Base-by-base conservation (phyloP, 2,329 filamentous ascomycete genomes). In the Epichloe scottii region DNA sequence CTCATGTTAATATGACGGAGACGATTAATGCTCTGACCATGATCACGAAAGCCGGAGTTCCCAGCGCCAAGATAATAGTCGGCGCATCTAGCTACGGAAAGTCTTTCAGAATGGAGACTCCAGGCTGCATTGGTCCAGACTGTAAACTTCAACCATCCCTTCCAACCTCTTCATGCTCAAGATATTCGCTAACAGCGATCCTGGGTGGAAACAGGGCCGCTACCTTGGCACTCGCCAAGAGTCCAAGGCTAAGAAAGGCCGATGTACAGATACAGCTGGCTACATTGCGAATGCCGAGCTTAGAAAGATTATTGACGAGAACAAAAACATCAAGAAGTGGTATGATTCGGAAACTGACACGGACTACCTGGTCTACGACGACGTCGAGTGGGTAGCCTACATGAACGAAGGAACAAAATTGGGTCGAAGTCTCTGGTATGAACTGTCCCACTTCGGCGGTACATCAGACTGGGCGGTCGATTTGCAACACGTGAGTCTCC, bases 1-100 rank as follows among this genome's bases (percentile, higher is more conserved):
- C 59, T 3, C 66, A 69, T 15, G 51, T 70, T 46, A 70, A 71
- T 49, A 35, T 59, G 10, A 70, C 60, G 1, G 67, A 71, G 49
- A 68, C 65, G 0, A 47, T 51, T 0, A 55, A 56, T 14, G 53
- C 68, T 0, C 51, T 71, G 3, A 44, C 60, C 8, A 69, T 66
- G 60, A 59, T 66, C 23, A 67, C 65, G 5, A 66, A 66, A 43
- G 65, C 65, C 0, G 64, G 63, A 2, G 63, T 66, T 0, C 54
- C 59, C 0, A 59, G 63, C 0, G 54, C 58, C 23, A 68, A 64
- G 53, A 41, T 69, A 3, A 48, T 63, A 1, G 60, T 68, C 0
- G 66, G 66, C 0, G 54, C 68, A 0, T 49, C 57, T 3, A 63
- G 59, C 48, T 69, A 67, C 34, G 65, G 63, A 0, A 54, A 66